Conservation (phyloP, 768 basidiomycete genomes). For the Boletellus sp. region DNA sequence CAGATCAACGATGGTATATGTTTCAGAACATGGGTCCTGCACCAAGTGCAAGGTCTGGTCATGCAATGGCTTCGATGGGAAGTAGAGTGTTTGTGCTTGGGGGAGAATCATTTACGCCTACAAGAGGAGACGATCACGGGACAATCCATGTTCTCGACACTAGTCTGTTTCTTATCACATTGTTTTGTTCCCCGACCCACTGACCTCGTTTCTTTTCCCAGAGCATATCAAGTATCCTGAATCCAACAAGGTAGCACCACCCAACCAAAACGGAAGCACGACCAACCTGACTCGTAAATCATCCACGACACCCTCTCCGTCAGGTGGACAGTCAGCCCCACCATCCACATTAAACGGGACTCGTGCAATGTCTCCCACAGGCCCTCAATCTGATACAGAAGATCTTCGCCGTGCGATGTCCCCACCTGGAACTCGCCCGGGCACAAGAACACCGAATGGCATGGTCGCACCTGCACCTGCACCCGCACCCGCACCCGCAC, state of each 20-base stretch:
- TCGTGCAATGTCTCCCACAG: constrained; percentile 67
- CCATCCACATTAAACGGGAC: constrained; percentile 28
- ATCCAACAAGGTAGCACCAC: constrained; percentile 39
- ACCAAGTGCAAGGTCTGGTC: constrained; percentile 88
- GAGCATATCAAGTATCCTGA: constrained; percentile 95
- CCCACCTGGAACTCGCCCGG: constrained; percentile 48
- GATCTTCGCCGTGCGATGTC: constrained; percentile 66
- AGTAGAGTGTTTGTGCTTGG: constrained; percentile 90
- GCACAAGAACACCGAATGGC: constrained; percentile 34
- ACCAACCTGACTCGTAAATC: constrained; percentile 44
- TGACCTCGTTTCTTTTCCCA: constrained; percentile 25
- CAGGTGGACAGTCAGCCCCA: constrained; percentile 27
- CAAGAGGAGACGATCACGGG: constrained; percentile 73
- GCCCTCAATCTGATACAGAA: constrained; percentile 46
- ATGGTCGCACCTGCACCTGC: constrained; percentile 7
- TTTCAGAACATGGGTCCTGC: constrained; percentile 99
- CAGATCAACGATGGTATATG: constrained; percentile 99
- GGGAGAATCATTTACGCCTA: constrained; percentile 80
- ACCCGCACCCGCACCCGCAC: constrained; percentile 1
- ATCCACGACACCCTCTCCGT: constrained; percentile 39
- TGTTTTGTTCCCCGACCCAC: not conserved
- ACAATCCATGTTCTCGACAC: constrained; percentile 93
- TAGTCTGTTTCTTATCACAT: constrained; percentile 50
- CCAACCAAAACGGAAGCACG: constrained; percentile 28
- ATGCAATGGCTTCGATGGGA: constrained; percentile 96